Base-by-base conservation (phyloP, 2,329 filamentous ascomycete genomes). In the Fusarium vanettenii region DNA sequence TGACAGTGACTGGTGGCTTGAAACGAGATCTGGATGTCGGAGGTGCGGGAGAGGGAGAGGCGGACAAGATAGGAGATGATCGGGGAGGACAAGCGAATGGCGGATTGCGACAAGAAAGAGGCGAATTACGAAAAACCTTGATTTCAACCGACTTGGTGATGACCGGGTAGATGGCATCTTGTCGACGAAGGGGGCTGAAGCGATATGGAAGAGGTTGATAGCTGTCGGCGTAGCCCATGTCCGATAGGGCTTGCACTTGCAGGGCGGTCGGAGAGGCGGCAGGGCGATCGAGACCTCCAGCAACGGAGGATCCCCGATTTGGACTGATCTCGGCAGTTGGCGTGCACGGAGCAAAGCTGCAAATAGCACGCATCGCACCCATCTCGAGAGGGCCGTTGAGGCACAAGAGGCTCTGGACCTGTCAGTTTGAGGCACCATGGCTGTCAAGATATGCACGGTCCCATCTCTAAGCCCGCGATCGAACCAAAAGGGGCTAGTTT, bases 381-480 rank as follows among this genome's bases (percentile, higher is more conserved):
- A 55, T 27, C 43, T 27, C 20, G 37, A 43, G 50, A 60, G 41
- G 45, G 56, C 69, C 59, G 66, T 70, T 74, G 52, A 45, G 41
- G 65, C 45, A 69, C 64, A 60, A 16, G 52, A 56, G 31, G 37
- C 68, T 74, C 71, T 72, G 33, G 61, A 10, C 72, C 69, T 74
- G 72, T 75, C 72, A 73, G 43, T 43, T 43, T 11, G n/a, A 43
- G 41, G 41, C n/a, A 43, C 41, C 41, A 20, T 13, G 8, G 68
- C 69, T 74, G 72, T 75, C 69, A 70, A 75, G 69, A 60, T 64
- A 66, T 71, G 73, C 73, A 75, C 70, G 70, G 60, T 48, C 72
- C 60, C 43, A 71, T 70, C 43, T 43, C 35, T 66, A 48, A 43
- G 18, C 64, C 60, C 48, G 22, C 64, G 60, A 64, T 35, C 62